Percentiles rank a stretch among this genome's conserved stretches.
These are phyloP conservation scores for Daldinia sp. DNA, from an alignment of 2,329 filamentous ascomycete genomes.

Conservation along the genomic window DNA sequence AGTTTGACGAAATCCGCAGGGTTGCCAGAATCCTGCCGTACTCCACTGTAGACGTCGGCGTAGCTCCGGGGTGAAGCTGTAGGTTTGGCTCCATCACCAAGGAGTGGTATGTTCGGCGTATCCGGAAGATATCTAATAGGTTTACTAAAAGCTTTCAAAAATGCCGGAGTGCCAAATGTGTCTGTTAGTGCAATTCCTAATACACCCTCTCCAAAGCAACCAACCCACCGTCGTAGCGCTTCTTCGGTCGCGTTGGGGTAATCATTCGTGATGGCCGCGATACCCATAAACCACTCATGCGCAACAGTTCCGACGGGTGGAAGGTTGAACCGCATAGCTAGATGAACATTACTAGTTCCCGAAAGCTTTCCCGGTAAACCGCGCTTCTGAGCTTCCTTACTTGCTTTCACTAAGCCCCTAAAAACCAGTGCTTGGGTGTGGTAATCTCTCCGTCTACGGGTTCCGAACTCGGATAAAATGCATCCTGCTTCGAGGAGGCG, in stretches of 20 bases:
- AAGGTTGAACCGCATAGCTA: slow-evolving; percentile 91
- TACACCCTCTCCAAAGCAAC: slow-evolving; percentile 85
- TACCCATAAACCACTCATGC: slow-evolving; percentile 99
- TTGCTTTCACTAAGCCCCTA: slow-evolving; percentile 81
- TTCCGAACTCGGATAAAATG: slow-evolving; percentile 92
- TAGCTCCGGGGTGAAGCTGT: slow-evolving; percentile 67
- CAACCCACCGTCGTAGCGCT: slow-evolving; percentile 87
- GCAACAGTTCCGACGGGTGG: slow-evolving; percentile 86
- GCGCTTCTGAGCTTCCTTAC: slow-evolving; percentile 70
- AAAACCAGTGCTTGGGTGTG: slow-evolving; percentile 94
- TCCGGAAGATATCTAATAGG: slow-evolving; percentile 60
- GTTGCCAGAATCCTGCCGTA: slow-evolving; percentile 91
- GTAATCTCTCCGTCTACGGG: slow-evolving; percentile 87
- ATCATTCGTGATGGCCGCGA: slow-evolving; percentile 87
- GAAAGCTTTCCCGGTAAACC: slow-evolving; percentile 77
- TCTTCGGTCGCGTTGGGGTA: slow-evolving; percentile 86
- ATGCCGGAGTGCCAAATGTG: slow-evolving; percentile 92
- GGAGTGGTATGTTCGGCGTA: slow-evolving; percentile 47
- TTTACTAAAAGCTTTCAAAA: slow-evolving; percentile 83
- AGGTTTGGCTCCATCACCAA: slow-evolving; percentile 52
- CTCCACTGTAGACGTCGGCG: slow-evolving; percentile 81
- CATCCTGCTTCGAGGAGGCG: slow-evolving; percentile 83
- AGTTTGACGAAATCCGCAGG: slow-evolving; percentile 79
- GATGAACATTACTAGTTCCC: slow-evolving; percentile 95
- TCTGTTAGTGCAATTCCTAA: slow-evolving; percentile 92